Base-by-base conservation (phyloP, 495 filamentous ascomycete genomes). In the Penicillium steckii region DNA sequence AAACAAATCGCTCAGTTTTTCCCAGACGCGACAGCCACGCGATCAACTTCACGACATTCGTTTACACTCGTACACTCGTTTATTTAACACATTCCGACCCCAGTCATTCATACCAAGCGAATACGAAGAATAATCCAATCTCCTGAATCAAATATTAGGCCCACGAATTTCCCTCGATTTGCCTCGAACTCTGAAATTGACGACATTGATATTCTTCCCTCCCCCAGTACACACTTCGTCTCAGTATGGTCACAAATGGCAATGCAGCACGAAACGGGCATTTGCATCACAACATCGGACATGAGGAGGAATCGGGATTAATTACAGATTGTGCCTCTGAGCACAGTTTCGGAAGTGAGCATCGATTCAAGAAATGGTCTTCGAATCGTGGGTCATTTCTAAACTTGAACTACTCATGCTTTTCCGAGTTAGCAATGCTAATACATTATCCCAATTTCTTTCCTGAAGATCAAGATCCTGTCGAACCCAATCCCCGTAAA, bases 401-500 rank as follows among this genome's bases (percentile, higher is more conserved):
- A 37, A 15, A 37, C 33, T 6, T 37, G 18, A 15, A 37, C 33
- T 6, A 37, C 13, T 17, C 33, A 37, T 15, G 13, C 33, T 17
- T n/a, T n/a, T 37, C 33, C 33, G 33, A 37, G 8, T n/a, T 37
- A 37, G 33, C n/a, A 37, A 37, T 37, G 33, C 33, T 37, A 37
- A 37, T 37, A 37, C 15, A 0, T 37, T 37, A n/a, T 37, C 8
- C 15, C 7, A 18, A 37, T 15, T 37, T 15, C 33, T 15, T 37
- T 15, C 33, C 15, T 37, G 33, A 37, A 37, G 33, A 37, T 15
- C 33, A 37, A 37, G 33, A 37, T 7, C 32, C 32, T 15, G 32
- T 4, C 33, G 33, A n/a, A n/a, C n/a, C n/a, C n/a, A n/a, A n/a
- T n/a, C n/a, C 33, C 33, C 33, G 33, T 33, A 44, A 41, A 52